These are phyloP conservation scores for Dictyostelium citrinum DNA, from an alignment of 78 protist species.

Conservation along the genomic window DNA sequence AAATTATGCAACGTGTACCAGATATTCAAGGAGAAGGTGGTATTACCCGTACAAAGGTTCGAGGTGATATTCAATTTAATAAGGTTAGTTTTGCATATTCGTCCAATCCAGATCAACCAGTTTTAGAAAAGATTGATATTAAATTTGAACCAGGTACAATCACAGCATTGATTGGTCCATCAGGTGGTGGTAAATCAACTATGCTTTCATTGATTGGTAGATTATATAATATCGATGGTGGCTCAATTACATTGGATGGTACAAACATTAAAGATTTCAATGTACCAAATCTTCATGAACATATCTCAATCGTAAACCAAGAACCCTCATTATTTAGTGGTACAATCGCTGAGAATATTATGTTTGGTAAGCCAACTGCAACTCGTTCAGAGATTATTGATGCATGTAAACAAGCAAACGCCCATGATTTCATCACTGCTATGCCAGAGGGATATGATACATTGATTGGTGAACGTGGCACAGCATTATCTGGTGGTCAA, in stretches of 20 bases:
- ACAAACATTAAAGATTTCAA: slow-evolving; percentile 37
- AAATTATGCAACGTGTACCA: slow-evolving; percentile 56
- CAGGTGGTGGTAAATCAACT: slow-evolving; percentile 69
- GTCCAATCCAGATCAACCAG: neutral
- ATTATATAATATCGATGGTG: slow-evolving; percentile 51
- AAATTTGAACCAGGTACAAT: slow-evolving; percentile 43
- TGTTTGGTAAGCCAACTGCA: slow-evolving; percentile 77
- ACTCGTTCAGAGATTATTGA: slow-evolving; percentile 27
- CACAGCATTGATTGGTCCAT: slow-evolving; percentile 61
- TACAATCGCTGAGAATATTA: slow-evolving; percentile 90
- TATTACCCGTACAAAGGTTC: neutral
- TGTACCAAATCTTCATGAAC: slow-evolving; percentile 56
- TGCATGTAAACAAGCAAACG: slow-evolving; percentile 85
- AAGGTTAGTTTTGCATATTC: slow-evolving; percentile 28
- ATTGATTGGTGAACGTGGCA: slow-evolving; percentile 92
- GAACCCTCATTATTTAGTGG: slow-evolving; percentile 90
- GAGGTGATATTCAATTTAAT: slow-evolving; percentile 5
- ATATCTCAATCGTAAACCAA: slow-evolving; percentile 85
- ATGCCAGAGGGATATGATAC: slow-evolving; percentile 87
- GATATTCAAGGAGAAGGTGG: slow-evolving; percentile 38
- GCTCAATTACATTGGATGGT: slow-evolving; percentile 86
- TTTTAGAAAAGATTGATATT: neutral
- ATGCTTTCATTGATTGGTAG: slow-evolving; percentile 47
- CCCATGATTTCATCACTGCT: slow-evolving; percentile 89
- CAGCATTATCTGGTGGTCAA: slow-evolving; percentile 88